Conservation (phyloP, 345 rosid genomes). For the Sisymbrium altissimum region DNA sequence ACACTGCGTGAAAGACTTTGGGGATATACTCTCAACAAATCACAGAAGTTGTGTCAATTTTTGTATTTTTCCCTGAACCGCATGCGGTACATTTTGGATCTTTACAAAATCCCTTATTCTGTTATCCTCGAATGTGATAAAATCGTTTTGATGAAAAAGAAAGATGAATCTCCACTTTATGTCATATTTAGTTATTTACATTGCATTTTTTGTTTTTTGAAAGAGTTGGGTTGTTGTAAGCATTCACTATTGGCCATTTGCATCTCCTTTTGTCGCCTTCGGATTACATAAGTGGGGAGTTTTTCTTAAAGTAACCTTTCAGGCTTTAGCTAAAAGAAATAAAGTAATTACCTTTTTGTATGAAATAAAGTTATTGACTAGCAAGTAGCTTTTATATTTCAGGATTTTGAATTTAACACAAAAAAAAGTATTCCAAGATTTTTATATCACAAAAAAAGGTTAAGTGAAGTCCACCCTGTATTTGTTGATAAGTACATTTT, state of each 20-base stretch:
- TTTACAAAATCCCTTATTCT: not conserved
- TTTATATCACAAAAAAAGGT: not conserved
- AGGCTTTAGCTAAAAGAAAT: slow-evolving; percentile 21
- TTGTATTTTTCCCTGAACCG: not conserved
- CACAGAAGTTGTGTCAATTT: not conserved
- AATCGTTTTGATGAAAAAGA: not conserved
- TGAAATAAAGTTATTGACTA: slow-evolving; percentile 18
- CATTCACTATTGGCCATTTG: slow-evolving; percentile 25
- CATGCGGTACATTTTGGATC: not conserved
- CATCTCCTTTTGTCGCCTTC: slow-evolving; percentile 23
- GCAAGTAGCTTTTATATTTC: slow-evolving; percentile 10
- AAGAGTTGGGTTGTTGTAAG: slow-evolving; percentile 27
- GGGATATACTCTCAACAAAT: not conserved
- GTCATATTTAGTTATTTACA: not conserved
- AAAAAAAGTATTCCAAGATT: not conserved
- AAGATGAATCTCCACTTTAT: slow-evolving; percentile 8
- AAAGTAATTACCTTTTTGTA: slow-evolving; percentile 23
- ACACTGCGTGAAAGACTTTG: not conserved
- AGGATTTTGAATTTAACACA: not conserved
- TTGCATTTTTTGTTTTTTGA: not conserved
- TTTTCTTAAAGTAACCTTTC: slow-evolving; percentile 17
- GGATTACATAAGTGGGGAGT: slow-evolving; percentile 18
- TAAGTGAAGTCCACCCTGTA: slow-evolving; percentile 35
- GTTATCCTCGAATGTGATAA: slow-evolving; percentile 8
- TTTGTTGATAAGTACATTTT: slow-evolving; percentile 20